A percentile compares a stretch with the other conserved stretches of the same genome.
Evolutionary conservation across 305 asterid genomes (phyloP).

Genomic region (Ilex paraguariensis): DNA sequence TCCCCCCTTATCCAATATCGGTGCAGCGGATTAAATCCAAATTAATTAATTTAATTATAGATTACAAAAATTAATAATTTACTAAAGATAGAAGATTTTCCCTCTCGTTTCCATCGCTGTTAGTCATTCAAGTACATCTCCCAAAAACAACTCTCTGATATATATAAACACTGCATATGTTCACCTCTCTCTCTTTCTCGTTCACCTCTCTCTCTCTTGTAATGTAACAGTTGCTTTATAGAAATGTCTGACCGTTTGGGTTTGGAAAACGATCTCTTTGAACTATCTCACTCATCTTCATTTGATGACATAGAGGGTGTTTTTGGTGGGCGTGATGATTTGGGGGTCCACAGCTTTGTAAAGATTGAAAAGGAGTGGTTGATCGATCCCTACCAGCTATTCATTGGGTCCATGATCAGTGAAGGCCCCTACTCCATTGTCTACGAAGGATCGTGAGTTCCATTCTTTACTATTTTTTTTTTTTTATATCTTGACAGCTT

Average conservation of each 20-base stretch:
- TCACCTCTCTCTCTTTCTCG: slow-evolving; percentile 11
- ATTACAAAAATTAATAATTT: slow-evolving; percentile 14
- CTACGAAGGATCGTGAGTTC: slow-evolving; percentile 51
- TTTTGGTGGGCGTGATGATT: slow-evolving; percentile 10
- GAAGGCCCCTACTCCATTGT: slow-evolving; percentile 45
- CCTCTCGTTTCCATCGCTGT: slow-evolving; percentile 36
- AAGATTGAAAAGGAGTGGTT: slow-evolving; percentile 27
- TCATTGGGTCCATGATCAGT: slow-evolving; percentile 41
- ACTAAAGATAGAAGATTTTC: slow-evolving; percentile 18
- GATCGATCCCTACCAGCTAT: slow-evolving; percentile 36
- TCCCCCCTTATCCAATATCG: too few relatives aligned
- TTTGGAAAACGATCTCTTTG: slow-evolving; percentile 17
- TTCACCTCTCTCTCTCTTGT: slow-evolving; percentile 10
- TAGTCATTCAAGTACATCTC: slow-evolving; percentile 28
- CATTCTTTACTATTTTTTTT: background rate
- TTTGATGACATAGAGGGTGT: slow-evolving; percentile 1
- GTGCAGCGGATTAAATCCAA: too few relatives aligned
- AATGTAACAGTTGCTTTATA: slow-evolving; percentile 25
- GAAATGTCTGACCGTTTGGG: slow-evolving; percentile 32
- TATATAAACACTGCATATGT: slow-evolving; percentile 7
- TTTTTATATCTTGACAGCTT: background rate
- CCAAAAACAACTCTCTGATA: background rate
- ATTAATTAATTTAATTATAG: background rate
- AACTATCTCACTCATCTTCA: slow-evolving; percentile 22
- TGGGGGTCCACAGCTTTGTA: slow-evolving; percentile 12